Evolutionary conservation across 2,329 filamentous ascomycete species (phyloP), one percentile per base, ranked within the genome.

Genomic region (Ciborinia camelliae): DNA sequence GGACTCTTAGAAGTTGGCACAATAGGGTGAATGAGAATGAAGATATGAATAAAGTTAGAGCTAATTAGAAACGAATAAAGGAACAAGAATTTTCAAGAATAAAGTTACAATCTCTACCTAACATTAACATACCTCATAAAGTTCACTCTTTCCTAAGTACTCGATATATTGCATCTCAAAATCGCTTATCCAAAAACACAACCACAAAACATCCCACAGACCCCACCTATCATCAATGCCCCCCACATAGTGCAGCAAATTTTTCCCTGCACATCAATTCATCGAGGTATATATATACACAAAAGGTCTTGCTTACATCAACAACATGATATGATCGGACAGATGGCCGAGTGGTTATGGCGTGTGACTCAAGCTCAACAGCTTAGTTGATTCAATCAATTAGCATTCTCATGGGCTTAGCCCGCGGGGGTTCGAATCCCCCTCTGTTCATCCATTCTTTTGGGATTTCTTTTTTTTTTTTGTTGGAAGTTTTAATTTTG

Each of bases 311-410:
- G n/a, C 8, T 1, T n/a, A 1, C 4, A 15, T n/a, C 14, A 20
- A 18, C 0, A 39, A 48, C n/a, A n/a, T 9, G 2, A 18, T 3
- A 26, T 1, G 7, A 26, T 0, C 3, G 62, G 62, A 63, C 62
- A 63, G 62, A 63, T 63, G 62, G 62, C 62, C 62, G 62, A 63
- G 62, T 51, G 62, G 62, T 63, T 63, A 63, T 58, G 62, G 62
- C 62, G 62, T 63, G 62, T 63, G 62, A 63, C 62, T 63, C 62
- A 63, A 63, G 62, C 26, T 63, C 18, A 30, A 7, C 0, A 30
- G 23, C 53, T 63, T 63, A 37, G 20, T 57, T 63, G 55, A 35
- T 47, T 14, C 0, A 50, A 41, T 50, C 52, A 63, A 26, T 3
- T 28, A 35, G 62, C 23, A 63, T 63, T 63, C 62, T 63, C 62